Conservation (phyloP, 148 eudicot species). For the Pharnaceum exiguum region DNA sequence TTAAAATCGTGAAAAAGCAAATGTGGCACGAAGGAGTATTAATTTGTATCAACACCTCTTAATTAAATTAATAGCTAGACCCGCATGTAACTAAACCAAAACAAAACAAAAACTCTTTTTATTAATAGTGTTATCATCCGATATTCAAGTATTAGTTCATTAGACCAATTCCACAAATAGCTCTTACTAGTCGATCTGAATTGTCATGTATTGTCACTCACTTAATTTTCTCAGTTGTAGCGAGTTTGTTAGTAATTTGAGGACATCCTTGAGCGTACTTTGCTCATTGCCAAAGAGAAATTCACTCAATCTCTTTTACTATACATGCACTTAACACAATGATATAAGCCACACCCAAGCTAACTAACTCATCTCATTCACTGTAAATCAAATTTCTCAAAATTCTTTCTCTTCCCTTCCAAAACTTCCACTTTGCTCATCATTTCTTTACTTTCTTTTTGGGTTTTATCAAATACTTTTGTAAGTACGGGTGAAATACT, state of each 20-base stretch:
- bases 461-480: background rate
- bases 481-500: background rate
- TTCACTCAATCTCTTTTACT: background rate
- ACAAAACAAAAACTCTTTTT: too few species aligned
- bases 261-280: slow-evolving; percentile 2
- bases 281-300: slow-evolving; percentile 2
- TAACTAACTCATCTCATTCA: background rate
- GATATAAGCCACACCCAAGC: background rate
- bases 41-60: too few species aligned
- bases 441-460: background rate
- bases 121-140: too few species aligned
- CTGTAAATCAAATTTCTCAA: too few species aligned
- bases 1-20: too few species aligned
- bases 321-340: background rate
- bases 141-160: too few species aligned
- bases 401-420: background rate
- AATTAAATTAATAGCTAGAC: too few species aligned
- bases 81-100: too few species aligned
- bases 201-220: background rate
- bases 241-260: slow-evolving; percentile 13
- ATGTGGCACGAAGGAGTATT: too few species aligned
- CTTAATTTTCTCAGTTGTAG: background rate
- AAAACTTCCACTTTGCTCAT: background rate
- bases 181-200: too few species aligned
- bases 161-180: background rate